Base-by-base conservation (phyloP, 805 yeast genomes). In the Yarrowia osloensis region DNA sequence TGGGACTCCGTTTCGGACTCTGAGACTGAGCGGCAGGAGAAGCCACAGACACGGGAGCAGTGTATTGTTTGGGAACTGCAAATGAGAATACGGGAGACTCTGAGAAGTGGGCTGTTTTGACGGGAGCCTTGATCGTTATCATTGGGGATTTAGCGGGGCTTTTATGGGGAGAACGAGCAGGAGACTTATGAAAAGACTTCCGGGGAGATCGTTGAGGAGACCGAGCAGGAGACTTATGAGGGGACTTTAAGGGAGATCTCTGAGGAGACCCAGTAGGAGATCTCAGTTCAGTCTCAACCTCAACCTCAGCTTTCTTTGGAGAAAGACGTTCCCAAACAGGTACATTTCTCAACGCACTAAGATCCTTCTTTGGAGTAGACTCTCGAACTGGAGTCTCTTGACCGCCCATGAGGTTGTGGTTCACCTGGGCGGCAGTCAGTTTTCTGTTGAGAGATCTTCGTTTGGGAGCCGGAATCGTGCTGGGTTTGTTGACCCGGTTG, bases 311-410 rank as follows among this genome's bases (percentile, higher is more conserved):
- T 40, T 50, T 50, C 21, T 50, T 50, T 3, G 57, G 57, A 22
- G 57, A 50, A 13, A 50, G 40, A 7, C 57, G 57, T 15, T 50
- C 57, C 57, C 57, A 50, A 15, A 50, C 57, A 49, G 54, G 54
- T 19, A 29, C 37, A 13, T 12, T 28, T 17, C 37, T 49, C 24
- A 44, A 24, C 6, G 31, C 21, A 11, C 13, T 9, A 3, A 3
- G 4, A 11, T 33, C 44, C n/a, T 24, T 54, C 22, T 24, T 54
- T 0, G 61, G 61, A 1, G 63, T 40, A 3, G 63, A 28, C 15
- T 57, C 49, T 28, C 63, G 17, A 7, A 57, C 63, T 3, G 63
- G 63, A n/a, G 63, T 57, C 47, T 39, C 63, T 21, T n/a, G 8
- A 8, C 49, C 49, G 0, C 63, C 63, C 63, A 57, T 57, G 28